These are phyloP conservation scores for Penstemon davidsonii DNA, from an alignment of 257 asterid species.

Conservation along the genomic window DNA sequence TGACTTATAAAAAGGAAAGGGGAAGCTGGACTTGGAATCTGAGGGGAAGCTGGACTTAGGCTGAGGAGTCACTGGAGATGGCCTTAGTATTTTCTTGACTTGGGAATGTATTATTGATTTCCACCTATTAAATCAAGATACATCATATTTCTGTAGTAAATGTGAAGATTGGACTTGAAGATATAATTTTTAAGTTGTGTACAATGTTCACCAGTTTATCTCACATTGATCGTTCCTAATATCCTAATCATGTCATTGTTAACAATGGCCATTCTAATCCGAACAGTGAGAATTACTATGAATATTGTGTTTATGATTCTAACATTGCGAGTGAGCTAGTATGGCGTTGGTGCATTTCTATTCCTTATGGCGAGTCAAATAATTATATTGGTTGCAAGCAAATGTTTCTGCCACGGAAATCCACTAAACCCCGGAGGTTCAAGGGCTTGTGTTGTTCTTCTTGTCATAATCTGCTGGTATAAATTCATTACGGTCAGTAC, in stretches of 20 bases:
- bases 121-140: too few species aligned
- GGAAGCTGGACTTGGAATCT: too few species aligned
- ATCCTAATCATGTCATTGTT: constrained; percentile 10
- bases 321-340: constrained; percentile 74
- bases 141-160: too few species aligned
- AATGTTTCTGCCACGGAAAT: constrained; percentile 87
- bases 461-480: constrained; percentile 87
- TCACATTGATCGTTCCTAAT: constrained; percentile 11
- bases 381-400: constrained; percentile 70
- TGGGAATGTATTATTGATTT: too few species aligned
- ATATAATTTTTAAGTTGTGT: neutral
- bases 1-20: too few species aligned
- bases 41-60: too few species aligned
- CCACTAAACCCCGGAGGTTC: constrained; percentile 91
- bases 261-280: constrained; percentile 43
- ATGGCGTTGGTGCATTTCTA: constrained; percentile 81
- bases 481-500: neutral
- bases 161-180: too few species aligned
- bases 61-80: too few species aligned
- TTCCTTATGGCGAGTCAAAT: constrained; percentile 75
- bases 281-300: constrained; percentile 43
- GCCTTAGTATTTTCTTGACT: too few species aligned
- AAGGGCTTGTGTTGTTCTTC: constrained; percentile 81
- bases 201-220: neutral
- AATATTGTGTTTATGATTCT: constrained; percentile 70